Conservation (phyloP, 179 eudicot species). For the Dionaea muscipula region DNA sequence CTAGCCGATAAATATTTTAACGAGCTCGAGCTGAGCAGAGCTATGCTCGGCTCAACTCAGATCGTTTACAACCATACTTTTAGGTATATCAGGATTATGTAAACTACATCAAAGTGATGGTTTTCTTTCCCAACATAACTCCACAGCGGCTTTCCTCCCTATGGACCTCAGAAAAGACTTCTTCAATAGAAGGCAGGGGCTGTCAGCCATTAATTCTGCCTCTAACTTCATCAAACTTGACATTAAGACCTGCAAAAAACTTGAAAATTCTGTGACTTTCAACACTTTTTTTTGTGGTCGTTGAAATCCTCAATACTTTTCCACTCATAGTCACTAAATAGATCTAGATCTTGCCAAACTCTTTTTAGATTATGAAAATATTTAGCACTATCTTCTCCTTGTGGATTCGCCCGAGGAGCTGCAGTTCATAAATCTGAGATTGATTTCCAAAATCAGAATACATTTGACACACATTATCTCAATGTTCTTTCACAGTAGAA, state of each 20-base stretch:
- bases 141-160: too few relatives aligned
- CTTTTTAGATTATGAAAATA: not conserved
- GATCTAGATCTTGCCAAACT: constrained; percentile 1
- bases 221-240: not conserved
- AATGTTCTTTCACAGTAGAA: not conserved
- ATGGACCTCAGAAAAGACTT: too few relatives aligned
- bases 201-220: not conserved
- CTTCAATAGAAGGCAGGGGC: not conserved
- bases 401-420: not conserved
- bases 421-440: not conserved
- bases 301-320: not conserved
- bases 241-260: not conserved
- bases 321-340: constrained; percentile 6
- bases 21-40: too few relatives aligned
- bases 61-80: too few relatives aligned
- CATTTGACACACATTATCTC: constrained; percentile 1
- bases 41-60: too few relatives aligned
- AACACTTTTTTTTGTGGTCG: not conserved
- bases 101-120: too few relatives aligned
- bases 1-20: too few relatives aligned
- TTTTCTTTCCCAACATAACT: too few relatives aligned
- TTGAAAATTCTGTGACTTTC: not conserved
- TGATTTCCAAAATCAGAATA: constrained; percentile 2
- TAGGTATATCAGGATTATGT: too few relatives aligned
- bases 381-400: constrained; percentile 3